phyloP scores from a whole-genome alignment of 2,329 filamentous ascomycete genomes.

The Xylariaceae sp. region DNA sequence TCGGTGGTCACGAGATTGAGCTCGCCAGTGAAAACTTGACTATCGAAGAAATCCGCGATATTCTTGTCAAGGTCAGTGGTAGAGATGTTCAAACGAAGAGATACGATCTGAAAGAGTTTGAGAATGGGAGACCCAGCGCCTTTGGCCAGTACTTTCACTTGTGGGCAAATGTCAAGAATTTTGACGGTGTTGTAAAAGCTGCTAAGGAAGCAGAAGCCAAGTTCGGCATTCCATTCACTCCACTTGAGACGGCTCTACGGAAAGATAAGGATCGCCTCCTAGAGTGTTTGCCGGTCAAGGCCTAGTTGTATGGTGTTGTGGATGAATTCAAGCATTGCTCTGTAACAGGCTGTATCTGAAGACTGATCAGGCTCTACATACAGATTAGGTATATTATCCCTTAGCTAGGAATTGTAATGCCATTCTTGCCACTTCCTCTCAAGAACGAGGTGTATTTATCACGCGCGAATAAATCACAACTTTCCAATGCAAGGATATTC shows the following conservation, averaged over 20 bases:
- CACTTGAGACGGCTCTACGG: conserved; percentile 35
- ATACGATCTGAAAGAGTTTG: conserved; percentile 31
- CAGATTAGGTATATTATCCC: too few relatives aligned
- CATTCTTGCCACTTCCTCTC: too few relatives aligned
- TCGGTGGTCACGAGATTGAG: conserved; percentile 41
- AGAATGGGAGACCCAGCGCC: conserved; percentile 26
- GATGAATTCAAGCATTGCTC: too few relatives aligned
- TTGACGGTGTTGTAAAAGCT: conserved; percentile 10
- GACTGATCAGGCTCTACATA: too few relatives aligned
- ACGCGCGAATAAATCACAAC: too few relatives aligned
- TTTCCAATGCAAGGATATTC: too few relatives aligned
- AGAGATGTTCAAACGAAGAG: conserved; percentile 35
- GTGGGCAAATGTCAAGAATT: conserved; percentile 36
- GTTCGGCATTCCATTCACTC: conserved; percentile 41
- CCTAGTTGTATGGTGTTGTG: neutral
- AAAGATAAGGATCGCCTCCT: conserved; percentile 34
- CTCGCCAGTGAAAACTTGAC: conserved; percentile 38
- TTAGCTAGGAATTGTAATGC: too few relatives aligned
- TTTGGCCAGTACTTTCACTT: conserved; percentile 37
- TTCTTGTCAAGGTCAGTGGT: conserved; percentile 41
- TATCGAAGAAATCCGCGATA: conserved; percentile 39
- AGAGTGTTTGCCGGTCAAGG: conserved; percentile 26
- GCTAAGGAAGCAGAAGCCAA: conserved; percentile 32
- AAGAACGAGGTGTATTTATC: too few relatives aligned
- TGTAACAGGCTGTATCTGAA: too few relatives aligned